Conservation (phyloP, 2,329 filamentous ascomycete species). For the Cercospora citrullina region DNA sequence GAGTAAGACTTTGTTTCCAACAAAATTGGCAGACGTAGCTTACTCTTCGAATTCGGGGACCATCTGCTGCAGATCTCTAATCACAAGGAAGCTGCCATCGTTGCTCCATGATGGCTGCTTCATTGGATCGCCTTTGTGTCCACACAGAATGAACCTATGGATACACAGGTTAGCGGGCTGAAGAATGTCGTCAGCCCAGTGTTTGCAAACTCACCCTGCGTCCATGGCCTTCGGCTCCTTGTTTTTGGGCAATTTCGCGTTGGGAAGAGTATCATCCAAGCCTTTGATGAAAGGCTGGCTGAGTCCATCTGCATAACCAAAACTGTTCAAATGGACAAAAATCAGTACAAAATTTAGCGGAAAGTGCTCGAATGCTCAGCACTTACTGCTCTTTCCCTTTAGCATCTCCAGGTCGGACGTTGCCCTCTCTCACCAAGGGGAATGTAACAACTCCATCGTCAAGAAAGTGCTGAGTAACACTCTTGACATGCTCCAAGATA, state of each 20-base stretch:
- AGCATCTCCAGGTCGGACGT: conserved; percentile 9
- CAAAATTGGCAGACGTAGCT: conserved; percentile 3
- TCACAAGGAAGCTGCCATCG: conserved; percentile 13
- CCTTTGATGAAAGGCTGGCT: conserved; percentile 13
- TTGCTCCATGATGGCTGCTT: conserved; percentile 10
- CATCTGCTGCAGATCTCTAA: conserved; percentile 14
- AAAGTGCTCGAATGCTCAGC: conserved; percentile 9
- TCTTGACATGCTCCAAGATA: neutral
- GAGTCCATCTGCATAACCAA: conserved; percentile 11
- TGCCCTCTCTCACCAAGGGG: conserved; percentile 10
- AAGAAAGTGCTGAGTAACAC: conserved; percentile 12
- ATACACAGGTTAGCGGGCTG: conserved; percentile 6
- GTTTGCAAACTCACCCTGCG: conserved; percentile 5
- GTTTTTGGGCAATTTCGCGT: conserved; percentile 4
- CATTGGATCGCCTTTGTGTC: conserved; percentile 13
- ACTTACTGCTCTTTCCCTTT: conserved; percentile 14
- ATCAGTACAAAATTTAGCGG: conserved; percentile 8
- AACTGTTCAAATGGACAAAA: conserved; percentile 4
- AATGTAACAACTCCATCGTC: conserved; percentile 12
- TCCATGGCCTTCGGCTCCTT: conserved; percentile 7
- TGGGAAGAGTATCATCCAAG: conserved; percentile 12
- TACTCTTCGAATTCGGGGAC: conserved; percentile 13
- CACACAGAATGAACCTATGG: conserved; percentile 8
- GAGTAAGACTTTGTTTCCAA: conserved; percentile 7
- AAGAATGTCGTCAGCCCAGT: conserved; percentile 10